Evolutionary conservation across 495 filamentous ascomycete genomes (phyloP).

Genomic region (Cryomyces minteri): DNA sequence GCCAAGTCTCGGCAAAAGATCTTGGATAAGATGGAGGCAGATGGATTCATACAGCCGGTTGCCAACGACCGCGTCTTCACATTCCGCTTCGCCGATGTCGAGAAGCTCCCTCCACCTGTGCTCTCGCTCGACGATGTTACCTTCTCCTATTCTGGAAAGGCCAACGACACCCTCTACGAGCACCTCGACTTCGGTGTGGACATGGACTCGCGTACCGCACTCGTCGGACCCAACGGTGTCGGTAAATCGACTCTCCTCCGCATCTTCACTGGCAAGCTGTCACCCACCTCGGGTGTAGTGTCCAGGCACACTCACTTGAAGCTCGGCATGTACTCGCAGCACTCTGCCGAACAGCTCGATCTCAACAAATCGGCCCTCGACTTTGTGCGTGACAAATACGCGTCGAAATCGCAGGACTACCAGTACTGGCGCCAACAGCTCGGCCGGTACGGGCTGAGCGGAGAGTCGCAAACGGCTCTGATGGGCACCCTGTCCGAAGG

Average conservation of each 20-base stretch:
- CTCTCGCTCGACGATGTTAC: slow-evolving; percentile 92
- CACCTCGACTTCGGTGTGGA: slow-evolving; percentile 96
- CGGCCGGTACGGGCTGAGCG: slow-evolving; percentile 77
- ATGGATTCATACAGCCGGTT: slow-evolving; percentile 92
- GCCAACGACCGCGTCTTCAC: slow-evolving; percentile 76
- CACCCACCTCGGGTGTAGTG: slow-evolving; percentile 64
- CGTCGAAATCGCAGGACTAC: slow-evolving; percentile 79
- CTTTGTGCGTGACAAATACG: slow-evolving; percentile 93
- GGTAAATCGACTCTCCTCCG: slow-evolving; percentile 97
- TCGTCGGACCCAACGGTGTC: slow-evolving; percentile 98
- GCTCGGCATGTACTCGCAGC: slow-evolving; percentile 92
- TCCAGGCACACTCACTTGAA: slow-evolving; percentile 93
- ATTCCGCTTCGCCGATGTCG: slow-evolving; percentile 96
- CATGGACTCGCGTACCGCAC: slow-evolving; percentile 94
- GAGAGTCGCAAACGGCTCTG: slow-evolving; percentile 85
- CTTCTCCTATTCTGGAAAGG: slow-evolving; percentile 88
- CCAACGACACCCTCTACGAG: slow-evolving; percentile 84
- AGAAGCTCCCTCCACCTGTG: slow-evolving; percentile 93
- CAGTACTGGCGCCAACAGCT: slow-evolving; percentile 99
- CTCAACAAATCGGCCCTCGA: slow-evolving; percentile 94
- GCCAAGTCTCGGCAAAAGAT: slow-evolving; percentile 99
- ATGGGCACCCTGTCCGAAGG: slow-evolving; percentile 97
- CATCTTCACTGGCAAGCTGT: slow-evolving; percentile 93
- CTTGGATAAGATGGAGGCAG: slow-evolving; percentile 99
- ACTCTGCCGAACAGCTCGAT: slow-evolving; percentile 95